A percentile compares a stretch with the other conserved stretches of the same genome.
Evolutionary conservation across 345 rosid genomes (phyloP).

Genomic region (Carallia brachiata): DNA sequence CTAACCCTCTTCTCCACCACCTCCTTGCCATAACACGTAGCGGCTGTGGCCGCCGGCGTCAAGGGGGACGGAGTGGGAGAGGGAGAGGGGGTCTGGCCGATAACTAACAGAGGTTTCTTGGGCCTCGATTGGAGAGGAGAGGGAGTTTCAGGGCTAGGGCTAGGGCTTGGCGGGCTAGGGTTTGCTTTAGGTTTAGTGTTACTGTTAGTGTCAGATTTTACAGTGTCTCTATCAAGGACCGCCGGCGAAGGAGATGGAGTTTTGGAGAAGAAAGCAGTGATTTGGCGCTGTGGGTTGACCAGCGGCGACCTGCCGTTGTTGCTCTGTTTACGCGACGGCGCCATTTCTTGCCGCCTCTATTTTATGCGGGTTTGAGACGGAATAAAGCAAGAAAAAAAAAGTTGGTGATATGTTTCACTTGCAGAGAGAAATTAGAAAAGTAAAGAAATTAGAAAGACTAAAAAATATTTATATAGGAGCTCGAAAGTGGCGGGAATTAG

Average conservation of each 20-base stretch:
- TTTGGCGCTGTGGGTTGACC: slow-evolving; percentile 85
- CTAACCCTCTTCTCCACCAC: slow-evolving; percentile 60
- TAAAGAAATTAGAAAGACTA: too few species aligned
- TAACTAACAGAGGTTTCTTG: slow-evolving; percentile 63
- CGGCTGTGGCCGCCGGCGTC: slow-evolving; percentile 22
- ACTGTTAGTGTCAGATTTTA: slow-evolving; percentile 16
- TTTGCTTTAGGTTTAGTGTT: slow-evolving; percentile 38
- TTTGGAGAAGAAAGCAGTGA: slow-evolving; percentile 79
- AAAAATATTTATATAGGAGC: background rate
- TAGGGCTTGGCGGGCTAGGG: slow-evolving; percentile 24
- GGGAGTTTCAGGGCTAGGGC: slow-evolving; percentile 63
- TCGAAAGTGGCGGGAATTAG: slow-evolving; percentile 16
- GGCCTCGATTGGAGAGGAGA: slow-evolving; percentile 58
- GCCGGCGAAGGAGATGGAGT: slow-evolving; percentile 41
- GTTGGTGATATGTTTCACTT: too few species aligned
- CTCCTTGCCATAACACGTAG: slow-evolving; percentile 45
- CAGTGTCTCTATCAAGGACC: slow-evolving; percentile 23
- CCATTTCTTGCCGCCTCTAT: slow-evolving; percentile 35
- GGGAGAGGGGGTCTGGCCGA: slow-evolving; percentile 48
- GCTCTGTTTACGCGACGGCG: slow-evolving; percentile 65
- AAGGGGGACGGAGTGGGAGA: slow-evolving; percentile 14
- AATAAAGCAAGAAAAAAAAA: too few species aligned
- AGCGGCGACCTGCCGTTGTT: slow-evolving; percentile 84
- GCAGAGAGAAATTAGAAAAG: background rate
- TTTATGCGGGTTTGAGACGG: too few species aligned